Evolutionary conservation across 2,329 filamentous ascomycete genomes (phyloP).

Genomic region (Trichoderma guizhouense): DNA sequence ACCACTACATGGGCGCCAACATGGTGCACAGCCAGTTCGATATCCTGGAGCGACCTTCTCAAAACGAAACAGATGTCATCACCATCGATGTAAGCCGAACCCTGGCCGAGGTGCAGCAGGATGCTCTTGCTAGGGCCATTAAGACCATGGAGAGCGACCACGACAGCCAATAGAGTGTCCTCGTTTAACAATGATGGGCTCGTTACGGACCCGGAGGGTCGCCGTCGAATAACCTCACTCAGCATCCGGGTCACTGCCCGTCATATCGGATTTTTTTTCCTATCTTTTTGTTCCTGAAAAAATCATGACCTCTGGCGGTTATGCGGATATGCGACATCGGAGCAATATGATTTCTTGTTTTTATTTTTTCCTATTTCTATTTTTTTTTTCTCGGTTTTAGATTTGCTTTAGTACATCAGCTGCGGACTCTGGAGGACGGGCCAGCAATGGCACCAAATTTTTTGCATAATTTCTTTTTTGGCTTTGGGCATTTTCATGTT

Average conservation of each 20-base stretch:
- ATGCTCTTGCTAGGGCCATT: constrained; percentile 56
- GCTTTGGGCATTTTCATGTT: background rate
- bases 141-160: constrained; percentile 43
- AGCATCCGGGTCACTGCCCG: background rate
- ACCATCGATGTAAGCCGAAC: constrained; percentile 64
- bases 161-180: constrained; percentile 20
- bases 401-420: constrained; percentile 4
- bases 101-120: constrained; percentile 56
- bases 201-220: background rate
- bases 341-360: background rate
- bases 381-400: background rate
- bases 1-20: constrained; percentile 91
- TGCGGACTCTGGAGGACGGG: constrained; percentile 5
- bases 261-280: background rate
- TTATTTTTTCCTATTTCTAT: background rate
- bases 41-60: constrained; percentile 75
- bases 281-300: background rate
- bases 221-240: background rate
- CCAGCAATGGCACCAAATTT: constrained; percentile 16
- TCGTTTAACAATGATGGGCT: background rate
- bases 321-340: constrained; percentile 8
- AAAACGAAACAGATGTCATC: constrained; percentile 69
- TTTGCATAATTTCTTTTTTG: constrained; percentile 8
- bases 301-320: background rate
- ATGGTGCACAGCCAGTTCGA: constrained; percentile 95